Evolutionary conservation across 768 basidiomycete species (phyloP), one percentile per base, ranked within the genome.

Genomic region (Serpula lacrymans): DNA sequence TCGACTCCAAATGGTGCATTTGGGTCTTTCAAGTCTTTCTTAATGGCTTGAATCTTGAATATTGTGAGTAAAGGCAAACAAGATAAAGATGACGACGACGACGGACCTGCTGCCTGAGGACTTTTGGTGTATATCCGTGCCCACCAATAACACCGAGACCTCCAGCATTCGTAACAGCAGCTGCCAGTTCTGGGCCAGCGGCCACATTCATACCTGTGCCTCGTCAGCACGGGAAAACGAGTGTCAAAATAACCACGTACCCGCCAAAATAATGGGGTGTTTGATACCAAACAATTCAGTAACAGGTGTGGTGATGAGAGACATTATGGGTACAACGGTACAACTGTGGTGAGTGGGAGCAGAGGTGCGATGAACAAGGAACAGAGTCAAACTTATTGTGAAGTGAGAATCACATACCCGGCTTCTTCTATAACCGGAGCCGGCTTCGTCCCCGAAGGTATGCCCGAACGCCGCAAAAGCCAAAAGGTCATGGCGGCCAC

Each of bases 111-210:
- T 77, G 70, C 31, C 84, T 78, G 17, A 92, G 74, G 37, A 88
- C 71, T 61, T 85, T 87, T 16, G 87, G 87, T 3, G 90, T 89
- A 58, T 85, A 92, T 1, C 88, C 88, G 23, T 86, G 71, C 39
- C 93, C 93, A 26, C 93, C 93, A 46, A 97, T 90, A 37, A 95
- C 90, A 47, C 93, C 93, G 30, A 96, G 52, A 37, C 93, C 93
- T 34, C 93, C 92, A 20, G 91, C 93, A 54, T 95, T 96, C 31
- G 89, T 90, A 42, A 95, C 92, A 27, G 89, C 92, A 28, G 92
- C 93, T 13, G 91, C 92, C 18, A 94, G 78, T 60, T 93, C 90
- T 13, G 92, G 77, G 17, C 81, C 81, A 6, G 78, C 77, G 14
- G 80, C 78, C 12, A 80, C 78, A 47, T 81, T 81, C 78, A 79